Percentiles rank a stretch among this genome's conserved stretches.
phyloP scores from a whole-genome alignment of 1,139 yeast genomes.

The Suhomyces anneliseae region DNA sequence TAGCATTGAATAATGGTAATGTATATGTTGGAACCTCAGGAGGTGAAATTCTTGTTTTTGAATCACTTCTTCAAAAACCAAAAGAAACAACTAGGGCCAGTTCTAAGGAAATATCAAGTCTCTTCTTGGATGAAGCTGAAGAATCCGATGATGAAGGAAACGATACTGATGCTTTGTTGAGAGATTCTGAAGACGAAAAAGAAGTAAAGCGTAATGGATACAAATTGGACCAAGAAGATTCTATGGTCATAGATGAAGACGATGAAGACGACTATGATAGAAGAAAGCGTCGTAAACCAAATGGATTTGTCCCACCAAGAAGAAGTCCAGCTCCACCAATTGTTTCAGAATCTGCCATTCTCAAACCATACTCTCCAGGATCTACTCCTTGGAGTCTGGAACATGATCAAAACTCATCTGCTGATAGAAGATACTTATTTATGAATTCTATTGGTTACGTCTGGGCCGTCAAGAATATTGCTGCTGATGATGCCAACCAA shows the following conservation, averaged over 20 bases:
- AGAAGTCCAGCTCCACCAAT: neutral
- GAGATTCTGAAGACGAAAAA: slow-evolving; percentile 19
- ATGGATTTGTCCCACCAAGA: slow-evolving; percentile 14
- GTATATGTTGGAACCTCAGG: slow-evolving; percentile 53
- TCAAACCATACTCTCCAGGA: slow-evolving; percentile 66
- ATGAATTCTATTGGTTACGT: slow-evolving; percentile 83
- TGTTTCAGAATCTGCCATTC: slow-evolving; percentile 7
- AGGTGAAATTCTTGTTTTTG: slow-evolving; percentile 48
- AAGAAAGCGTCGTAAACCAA: slow-evolving; percentile 30
- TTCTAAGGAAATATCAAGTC: slow-evolving; percentile 14
- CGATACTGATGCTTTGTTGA: slow-evolving; percentile 24
- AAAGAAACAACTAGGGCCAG: neutral
- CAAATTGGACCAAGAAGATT: slow-evolving; percentile 30
- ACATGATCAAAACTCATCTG: slow-evolving; percentile 24
- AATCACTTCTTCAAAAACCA: slow-evolving; percentile 22
- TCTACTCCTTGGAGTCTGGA: slow-evolving; percentile 75
- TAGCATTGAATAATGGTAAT: slow-evolving; percentile 26
- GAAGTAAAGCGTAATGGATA: slow-evolving; percentile 11
- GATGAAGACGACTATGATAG: slow-evolving; percentile 22
- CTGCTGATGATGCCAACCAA: slow-evolving; percentile 28
- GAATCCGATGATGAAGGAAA: slow-evolving; percentile 28
- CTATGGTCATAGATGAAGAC: slow-evolving; percentile 41
- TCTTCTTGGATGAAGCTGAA: slow-evolving; percentile 32
- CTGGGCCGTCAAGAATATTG: slow-evolving; percentile 69
- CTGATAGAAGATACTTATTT: slow-evolving; percentile 68